phyloP scores from a whole-genome alignment of 2,329 filamentous ascomycete genomes.

The Capronia americana region DNA sequence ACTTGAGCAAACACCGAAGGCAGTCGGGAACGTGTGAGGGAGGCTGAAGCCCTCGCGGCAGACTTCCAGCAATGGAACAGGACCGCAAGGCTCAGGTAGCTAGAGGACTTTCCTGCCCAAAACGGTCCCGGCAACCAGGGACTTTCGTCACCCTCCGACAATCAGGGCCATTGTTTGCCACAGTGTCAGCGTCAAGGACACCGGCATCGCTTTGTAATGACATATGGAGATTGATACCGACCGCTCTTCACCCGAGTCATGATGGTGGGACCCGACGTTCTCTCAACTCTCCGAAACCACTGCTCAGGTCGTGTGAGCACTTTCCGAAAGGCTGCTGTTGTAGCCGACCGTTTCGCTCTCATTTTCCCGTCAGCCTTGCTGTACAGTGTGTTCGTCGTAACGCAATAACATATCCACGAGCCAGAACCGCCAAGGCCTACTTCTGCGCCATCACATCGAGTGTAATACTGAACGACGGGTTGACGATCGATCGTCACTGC shows the following conservation, averaged over 20 bases:
- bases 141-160: neutral
- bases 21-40: too few species aligned
- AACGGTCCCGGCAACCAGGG: neutral
- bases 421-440: neutral
- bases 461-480: neutral
- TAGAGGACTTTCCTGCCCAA: neutral
- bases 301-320: neutral
- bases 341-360: neutral
- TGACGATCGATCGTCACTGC: neutral
- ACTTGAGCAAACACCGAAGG: too few species aligned
- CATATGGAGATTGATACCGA: constrained; percentile 1
- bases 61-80: too few species aligned
- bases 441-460: neutral
- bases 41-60: neutral
- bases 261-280: neutral
- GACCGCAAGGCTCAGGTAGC: neutral
- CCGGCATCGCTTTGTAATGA: neutral
- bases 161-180: neutral
- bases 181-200: neutral
- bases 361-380: neutral
- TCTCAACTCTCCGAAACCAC: neutral
- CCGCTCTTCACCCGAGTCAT: neutral
- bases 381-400: neutral
- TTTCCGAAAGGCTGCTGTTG: neutral
- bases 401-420: neutral